Percentiles rank a stretch among this genome's conserved stretches.
Evolutionary conservation across 2,329 filamentous ascomycete species (phyloP).

Genomic region (Beauveria caledonica): DNA sequence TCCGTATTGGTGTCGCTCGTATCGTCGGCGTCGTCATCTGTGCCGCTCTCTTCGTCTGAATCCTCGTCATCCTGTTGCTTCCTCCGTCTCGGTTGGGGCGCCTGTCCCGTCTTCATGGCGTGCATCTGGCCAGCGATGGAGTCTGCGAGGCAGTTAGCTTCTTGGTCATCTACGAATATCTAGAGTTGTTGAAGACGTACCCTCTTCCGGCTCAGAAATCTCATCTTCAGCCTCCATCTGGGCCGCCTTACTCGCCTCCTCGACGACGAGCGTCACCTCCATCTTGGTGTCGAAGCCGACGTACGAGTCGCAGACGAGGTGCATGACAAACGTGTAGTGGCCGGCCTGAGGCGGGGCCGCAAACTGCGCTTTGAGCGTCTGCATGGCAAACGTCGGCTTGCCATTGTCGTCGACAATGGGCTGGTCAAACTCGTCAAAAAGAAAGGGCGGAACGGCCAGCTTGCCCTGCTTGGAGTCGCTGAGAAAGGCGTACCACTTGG

Average conservation of each 20-base stretch:
- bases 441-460: slow-evolving; percentile 92
- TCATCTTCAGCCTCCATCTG: slow-evolving; percentile 81
- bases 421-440: slow-evolving; percentile 88
- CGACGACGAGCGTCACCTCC: slow-evolving; percentile 81
- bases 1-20: slow-evolving; percentile 62
- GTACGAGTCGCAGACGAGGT: slow-evolving; percentile 90
- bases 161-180: neutral
- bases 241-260: slow-evolving; percentile 78
- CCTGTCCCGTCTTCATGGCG: slow-evolving; percentile 65
- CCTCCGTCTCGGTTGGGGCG: slow-evolving; percentile 51
- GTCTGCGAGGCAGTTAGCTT: slow-evolving; percentile 44
- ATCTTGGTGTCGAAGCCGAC: slow-evolving; percentile 88
- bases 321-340: slow-evolving; percentile 90
- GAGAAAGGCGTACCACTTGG: slow-evolving; percentile 90
- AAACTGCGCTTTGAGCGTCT: slow-evolving; percentile 96
- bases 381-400: slow-evolving; percentile 86
- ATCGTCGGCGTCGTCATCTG: slow-evolving; percentile 58
- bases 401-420: slow-evolving; percentile 72
- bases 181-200: slow-evolving; percentile 43
- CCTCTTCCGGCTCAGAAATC: slow-evolving; percentile 96
- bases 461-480: slow-evolving; percentile 91
- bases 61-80: slow-evolving; percentile 38
- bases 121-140: slow-evolving; percentile 88
- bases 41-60: slow-evolving; percentile 75
- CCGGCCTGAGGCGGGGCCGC: slow-evolving; percentile 87